phyloP scores from a whole-genome alignment of 345 rosid genomes.

The Eucalyptus leucophloia region DNA sequence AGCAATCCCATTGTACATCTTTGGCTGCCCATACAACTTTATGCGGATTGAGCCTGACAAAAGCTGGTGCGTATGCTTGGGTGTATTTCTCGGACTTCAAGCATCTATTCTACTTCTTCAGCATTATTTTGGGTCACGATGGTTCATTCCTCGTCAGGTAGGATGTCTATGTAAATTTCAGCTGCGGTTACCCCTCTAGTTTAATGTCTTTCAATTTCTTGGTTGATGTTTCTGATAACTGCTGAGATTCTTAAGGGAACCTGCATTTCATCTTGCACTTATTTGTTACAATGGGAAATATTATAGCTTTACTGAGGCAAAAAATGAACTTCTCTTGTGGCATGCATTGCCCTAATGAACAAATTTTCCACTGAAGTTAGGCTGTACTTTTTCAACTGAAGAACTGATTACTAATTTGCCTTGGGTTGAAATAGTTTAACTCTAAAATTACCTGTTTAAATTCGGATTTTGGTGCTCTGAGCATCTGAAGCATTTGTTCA shows the following conservation, averaged over 20 bases:
- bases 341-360: neutral
- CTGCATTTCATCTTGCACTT: neutral
- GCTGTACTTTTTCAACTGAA: neutral
- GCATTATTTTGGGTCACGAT: constrained; percentile 90
- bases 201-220: neutral
- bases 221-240: neutral
- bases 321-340: neutral
- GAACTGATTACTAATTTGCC: neutral
- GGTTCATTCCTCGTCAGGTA: constrained; percentile 96
- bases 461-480: neutral
- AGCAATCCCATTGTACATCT: constrained; percentile 73
- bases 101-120: constrained; percentile 87
- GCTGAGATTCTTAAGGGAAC: neutral
- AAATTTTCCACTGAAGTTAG: neutral
- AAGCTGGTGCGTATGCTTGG: constrained; percentile 66
- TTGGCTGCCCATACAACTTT: constrained; percentile 94
- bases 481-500: neutral
- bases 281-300: neutral
- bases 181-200: neutral
- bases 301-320: neutral
- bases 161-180: neutral
- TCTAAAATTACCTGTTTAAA: neutral
- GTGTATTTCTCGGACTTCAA: constrained; percentile 63
- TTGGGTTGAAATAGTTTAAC: neutral
- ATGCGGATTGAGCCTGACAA: constrained; percentile 86